Evolutionary conservation across 2,329 filamentous ascomycete species (phyloP).

Genomic region (Apiospora rasikravindrae): DNA sequence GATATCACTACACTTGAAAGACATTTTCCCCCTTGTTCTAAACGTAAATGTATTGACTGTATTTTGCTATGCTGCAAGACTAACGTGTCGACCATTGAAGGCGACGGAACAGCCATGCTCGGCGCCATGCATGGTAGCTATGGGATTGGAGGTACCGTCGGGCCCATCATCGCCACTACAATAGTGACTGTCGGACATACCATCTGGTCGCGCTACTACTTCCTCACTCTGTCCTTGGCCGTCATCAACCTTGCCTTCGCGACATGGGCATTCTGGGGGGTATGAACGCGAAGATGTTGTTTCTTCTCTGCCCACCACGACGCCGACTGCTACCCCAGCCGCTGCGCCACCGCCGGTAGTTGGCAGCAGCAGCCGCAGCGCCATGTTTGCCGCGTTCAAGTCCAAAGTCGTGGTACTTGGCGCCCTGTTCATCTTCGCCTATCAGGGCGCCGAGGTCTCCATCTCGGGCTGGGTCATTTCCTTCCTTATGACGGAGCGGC

Average conservation of each 20-base stretch:
- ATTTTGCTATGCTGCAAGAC: background rate
- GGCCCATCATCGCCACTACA: conserved; percentile 76
- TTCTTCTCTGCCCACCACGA: conserved; percentile 26
- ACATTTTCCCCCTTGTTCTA: no score
- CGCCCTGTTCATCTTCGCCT: conserved; percentile 82
- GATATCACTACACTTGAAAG: no score
- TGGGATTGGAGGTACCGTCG: conserved; percentile 68
- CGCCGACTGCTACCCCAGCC: background rate
- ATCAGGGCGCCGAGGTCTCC: conserved; percentile 84
- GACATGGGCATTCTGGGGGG: conserved; percentile 70
- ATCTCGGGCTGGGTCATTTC: conserved; percentile 89
- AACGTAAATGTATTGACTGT: no score
- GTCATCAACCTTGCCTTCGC: conserved; percentile 61
- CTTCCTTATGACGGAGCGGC: conserved; percentile 76
- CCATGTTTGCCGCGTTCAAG: conserved; percentile 55
- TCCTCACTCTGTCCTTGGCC: conserved; percentile 66
- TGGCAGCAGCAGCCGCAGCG: conserved; percentile 39
- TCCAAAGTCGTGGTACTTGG: conserved; percentile 71
- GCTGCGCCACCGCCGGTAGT: conserved; percentile 16
- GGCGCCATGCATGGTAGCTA: conserved; percentile 72
- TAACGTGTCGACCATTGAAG: conserved; percentile 23
- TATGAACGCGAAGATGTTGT: conserved; percentile 67
- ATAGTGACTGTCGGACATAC: conserved; percentile 65
- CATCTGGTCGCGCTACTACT: conserved; percentile 75
- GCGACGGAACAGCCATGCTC: conserved; percentile 58